A percentile compares a stretch with the other conserved stretches of the same genome.
These are phyloP conservation scores for Colletotrichum plurivorum DNA, from an alignment of 2,329 filamentous ascomycete genomes.

Conservation along the genomic window DNA sequence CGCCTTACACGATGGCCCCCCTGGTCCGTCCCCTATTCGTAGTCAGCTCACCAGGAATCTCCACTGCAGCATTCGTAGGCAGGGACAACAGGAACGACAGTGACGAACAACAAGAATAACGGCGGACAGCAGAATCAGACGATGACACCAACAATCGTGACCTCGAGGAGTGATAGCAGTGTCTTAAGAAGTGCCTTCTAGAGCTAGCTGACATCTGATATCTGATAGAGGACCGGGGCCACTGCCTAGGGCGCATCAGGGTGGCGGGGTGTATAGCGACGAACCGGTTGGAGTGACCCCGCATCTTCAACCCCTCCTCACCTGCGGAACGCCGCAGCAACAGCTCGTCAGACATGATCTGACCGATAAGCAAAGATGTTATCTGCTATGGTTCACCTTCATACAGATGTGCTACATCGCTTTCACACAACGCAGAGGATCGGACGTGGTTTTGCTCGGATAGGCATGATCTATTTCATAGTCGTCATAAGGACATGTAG, in stretches of 20 bases:
- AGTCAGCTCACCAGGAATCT: too few species aligned
- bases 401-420: not conserved
- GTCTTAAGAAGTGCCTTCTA: too few species aligned
- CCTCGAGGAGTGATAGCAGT: too few species aligned
- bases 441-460: constrained; percentile 14
- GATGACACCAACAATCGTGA: too few species aligned
- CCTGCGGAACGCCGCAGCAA: not conserved
- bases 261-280: not conserved
- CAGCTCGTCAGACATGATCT: not conserved
- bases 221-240: too few species aligned
- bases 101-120: too few species aligned
- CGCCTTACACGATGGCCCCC: too few species aligned
- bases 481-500: constrained; percentile 37
- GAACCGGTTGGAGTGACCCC: not conserved
- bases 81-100: too few species aligned
- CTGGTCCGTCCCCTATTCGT: too few species aligned
- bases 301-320: constrained; percentile 10
- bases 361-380: not conserved
- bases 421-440: not conserved
- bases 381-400: not conserved
- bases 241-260: not conserved
- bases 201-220: too few species aligned
- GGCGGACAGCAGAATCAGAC: too few species aligned
- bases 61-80: too few species aligned
- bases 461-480: constrained; percentile 40